A percentile compares a stretch with the other conserved stretches of the same genome.
These are phyloP conservation scores for Nowakowskiella sp. DNA, from an alignment of 192 early-diverging fungal species.

Conservation along the genomic window DNA sequence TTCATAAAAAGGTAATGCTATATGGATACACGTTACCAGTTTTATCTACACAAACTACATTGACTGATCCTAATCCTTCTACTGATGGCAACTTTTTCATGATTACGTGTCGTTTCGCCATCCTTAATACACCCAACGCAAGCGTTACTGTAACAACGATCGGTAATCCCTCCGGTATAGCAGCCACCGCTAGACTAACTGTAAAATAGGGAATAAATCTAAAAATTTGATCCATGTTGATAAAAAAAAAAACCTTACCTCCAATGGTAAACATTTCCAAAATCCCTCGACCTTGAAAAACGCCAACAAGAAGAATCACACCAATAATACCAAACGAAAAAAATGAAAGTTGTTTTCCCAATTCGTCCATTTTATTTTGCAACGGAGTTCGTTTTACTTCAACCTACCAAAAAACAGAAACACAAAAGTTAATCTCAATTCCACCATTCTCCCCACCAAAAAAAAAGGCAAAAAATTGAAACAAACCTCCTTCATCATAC, in stretches of 20 bases:
- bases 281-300: conserved; percentile 80
- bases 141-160: conserved; percentile 96
- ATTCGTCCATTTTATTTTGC: conserved; percentile 89
- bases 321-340: conserved; percentile 82
- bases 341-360: conserved; percentile 78
- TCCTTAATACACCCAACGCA: conserved; percentile 82
- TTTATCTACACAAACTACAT: conserved; percentile 94
- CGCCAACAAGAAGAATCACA: conserved; percentile 74
- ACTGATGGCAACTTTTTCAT: conserved; percentile 93
- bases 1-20: background rate
- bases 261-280: conserved; percentile 96
- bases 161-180: conserved; percentile 96
- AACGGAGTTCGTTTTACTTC: conserved; percentile 87
- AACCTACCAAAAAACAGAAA: conserved; percentile 30
- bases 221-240: background rate
- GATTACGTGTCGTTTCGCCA: conserved; percentile 88
- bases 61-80: conserved; percentile 89
- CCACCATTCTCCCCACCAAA: background rate
- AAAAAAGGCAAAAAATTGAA: conserved; percentile 2
- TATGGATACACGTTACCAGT: conserved; percentile 44
- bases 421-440: background rate
- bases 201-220: background rate
- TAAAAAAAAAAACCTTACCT: conserved; percentile 27
- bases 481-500: conserved; percentile 80
- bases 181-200: conserved; percentile 89